A percentile compares a stretch with the other conserved stretches of the same genome.
Conservation (phyloP, 148 eudicot species). For the Rheum nobile region DNA sequence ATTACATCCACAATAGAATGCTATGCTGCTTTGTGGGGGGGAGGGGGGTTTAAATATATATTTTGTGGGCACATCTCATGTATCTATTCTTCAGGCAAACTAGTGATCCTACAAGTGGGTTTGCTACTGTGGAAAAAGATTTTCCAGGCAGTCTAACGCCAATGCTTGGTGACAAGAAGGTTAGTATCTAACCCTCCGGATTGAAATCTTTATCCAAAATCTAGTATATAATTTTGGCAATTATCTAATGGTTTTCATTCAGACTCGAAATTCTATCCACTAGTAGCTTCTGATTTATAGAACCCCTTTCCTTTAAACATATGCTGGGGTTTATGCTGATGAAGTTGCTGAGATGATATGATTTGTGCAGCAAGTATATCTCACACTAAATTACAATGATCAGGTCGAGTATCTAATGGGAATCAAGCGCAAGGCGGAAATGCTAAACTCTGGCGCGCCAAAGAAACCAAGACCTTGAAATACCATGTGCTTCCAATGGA, state of each 20-base stretch:
- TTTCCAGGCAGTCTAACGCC: conserved; percentile 90
- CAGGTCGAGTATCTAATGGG: conserved; percentile 95
- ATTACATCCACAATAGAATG: neutral
- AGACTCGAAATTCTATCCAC: neutral
- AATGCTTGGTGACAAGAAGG: conserved; percentile 98
- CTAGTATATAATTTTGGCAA: neutral
- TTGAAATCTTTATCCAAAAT: neutral
- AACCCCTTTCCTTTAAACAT: neutral
- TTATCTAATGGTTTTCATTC: neutral
- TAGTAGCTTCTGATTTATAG: neutral
- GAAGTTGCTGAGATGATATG: no score
- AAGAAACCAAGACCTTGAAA: conserved; percentile 49
- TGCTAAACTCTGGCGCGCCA: conserved; percentile 33
- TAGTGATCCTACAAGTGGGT: conserved; percentile 88
- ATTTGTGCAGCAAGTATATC: neutral
- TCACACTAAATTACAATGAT: conserved; percentile 9
- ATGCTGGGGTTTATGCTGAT: neutral
- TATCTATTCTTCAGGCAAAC: conserved; percentile 54
- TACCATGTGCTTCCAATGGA: neutral
- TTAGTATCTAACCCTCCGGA: conserved; percentile 10
- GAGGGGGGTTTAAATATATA: neutral
- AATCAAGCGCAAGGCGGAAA: conserved; percentile 67
- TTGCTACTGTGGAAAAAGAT: conserved; percentile 89
- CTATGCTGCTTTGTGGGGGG: neutral
- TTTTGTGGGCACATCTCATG: neutral